These are phyloP conservation scores for Camellia lanceoleosa DNA, from an alignment of 148 eudicot species.

Conservation along the genomic window DNA sequence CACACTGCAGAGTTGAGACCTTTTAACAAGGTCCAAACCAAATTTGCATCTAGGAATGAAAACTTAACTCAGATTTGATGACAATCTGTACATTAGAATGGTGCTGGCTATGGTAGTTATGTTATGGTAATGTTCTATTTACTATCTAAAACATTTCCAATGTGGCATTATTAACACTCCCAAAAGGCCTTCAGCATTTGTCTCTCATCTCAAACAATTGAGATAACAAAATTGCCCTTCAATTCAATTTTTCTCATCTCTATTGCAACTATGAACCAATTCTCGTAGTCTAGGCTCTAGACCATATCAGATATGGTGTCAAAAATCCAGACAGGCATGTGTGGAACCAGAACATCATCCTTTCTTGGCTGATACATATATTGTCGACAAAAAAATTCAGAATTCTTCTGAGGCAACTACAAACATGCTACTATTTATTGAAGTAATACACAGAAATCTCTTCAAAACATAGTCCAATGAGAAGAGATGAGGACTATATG, in stretches of 20 bases:
- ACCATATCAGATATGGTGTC: neutral
- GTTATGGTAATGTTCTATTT: neutral
- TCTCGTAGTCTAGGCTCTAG: neutral
- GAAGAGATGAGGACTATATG: neutral
- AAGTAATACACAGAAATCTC: neutral
- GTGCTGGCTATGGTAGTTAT: neutral
- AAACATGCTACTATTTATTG: neutral
- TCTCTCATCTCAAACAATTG: neutral
- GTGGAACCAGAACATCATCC: neutral
- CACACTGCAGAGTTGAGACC: neutral
- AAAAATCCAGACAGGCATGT: neutral
- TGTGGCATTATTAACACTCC: neutral
- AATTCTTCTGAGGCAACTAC: neutral
- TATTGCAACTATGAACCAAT: neutral
- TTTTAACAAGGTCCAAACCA: neutral
- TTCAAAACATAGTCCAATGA: neutral
- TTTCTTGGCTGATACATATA: neutral
- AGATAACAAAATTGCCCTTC: neutral
- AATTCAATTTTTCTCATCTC: neutral
- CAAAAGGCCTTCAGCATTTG: conserved; percentile 3
- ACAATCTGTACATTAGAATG: neutral
- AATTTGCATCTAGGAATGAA: neutral
- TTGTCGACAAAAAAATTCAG: neutral
- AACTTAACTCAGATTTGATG: neutral
- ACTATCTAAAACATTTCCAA: neutral